Evolutionary conservation across 495 filamentous ascomycete genomes (phyloP).

Genomic region (Cryomyces antarcticus): DNA sequence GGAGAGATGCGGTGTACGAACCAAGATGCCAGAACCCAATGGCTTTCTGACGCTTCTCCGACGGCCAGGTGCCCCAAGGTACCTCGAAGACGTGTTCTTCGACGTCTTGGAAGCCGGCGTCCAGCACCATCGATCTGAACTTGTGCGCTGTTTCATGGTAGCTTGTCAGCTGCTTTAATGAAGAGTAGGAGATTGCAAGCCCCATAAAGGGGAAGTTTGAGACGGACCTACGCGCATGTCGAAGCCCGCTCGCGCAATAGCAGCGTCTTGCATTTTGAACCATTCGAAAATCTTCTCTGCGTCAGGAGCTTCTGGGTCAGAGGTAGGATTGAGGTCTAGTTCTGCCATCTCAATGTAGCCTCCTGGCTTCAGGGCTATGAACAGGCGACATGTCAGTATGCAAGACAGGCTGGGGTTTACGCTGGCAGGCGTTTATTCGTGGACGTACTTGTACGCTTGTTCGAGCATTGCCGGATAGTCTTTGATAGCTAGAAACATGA

Average conservation of each 20-base stretch:
- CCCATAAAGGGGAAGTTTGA: not conserved
- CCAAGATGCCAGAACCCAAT: constrained; percentile 1
- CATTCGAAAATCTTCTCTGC: not conserved
- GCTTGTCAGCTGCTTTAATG: too few relatives aligned
- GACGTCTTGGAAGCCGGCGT: not conserved
- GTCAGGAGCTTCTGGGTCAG: not conserved
- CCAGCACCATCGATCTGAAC: too few relatives aligned
- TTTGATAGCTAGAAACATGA: not conserved
- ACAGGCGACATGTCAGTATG: not conserved
- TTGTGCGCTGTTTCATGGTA: too few relatives aligned
- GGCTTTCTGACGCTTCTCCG: not conserved
- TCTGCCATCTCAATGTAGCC: constrained; percentile 1
- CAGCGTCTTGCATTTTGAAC: not conserved
- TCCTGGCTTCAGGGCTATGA: not conserved
- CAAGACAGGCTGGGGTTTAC: too few relatives aligned
- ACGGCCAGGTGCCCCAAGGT: constrained; percentile 1
- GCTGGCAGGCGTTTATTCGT: too few relatives aligned
- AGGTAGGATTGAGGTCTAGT: not conserved
- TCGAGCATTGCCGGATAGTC: not conserved
- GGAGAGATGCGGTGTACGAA: not conserved
- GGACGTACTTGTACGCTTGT: not conserved
- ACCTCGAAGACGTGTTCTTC: not conserved
- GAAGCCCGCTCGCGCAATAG: not conserved
- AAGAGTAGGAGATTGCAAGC: not conserved
- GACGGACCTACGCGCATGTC: not conserved